These are phyloP conservation scores for Aspergillus taichungensis DNA, from an alignment of 495 filamentous ascomycete species.

Conservation along the genomic window DNA sequence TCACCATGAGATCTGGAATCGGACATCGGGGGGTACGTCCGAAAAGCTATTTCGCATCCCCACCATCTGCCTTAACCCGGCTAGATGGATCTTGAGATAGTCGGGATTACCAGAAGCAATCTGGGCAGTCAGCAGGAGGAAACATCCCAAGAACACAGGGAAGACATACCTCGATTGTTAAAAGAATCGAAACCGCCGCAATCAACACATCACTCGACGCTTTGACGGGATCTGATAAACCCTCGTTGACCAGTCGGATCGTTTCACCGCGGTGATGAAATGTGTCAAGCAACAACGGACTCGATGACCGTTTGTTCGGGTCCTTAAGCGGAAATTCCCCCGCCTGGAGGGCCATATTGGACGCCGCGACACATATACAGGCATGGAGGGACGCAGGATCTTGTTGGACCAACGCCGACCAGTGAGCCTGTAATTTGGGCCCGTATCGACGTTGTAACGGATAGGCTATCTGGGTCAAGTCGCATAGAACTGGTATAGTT, in stretches of 20 bases:
- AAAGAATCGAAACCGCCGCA: slow-evolving; percentile 34
- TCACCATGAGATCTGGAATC: slow-evolving; percentile 41
- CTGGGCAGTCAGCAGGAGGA: slow-evolving; percentile 18
- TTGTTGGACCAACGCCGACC: slow-evolving; percentile 29
- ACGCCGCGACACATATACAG: slow-evolving; percentile 35
- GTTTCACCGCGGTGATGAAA: slow-evolving; percentile 41
- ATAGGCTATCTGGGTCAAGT: slow-evolving; percentile 33
- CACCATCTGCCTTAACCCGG: slow-evolving; percentile 40
- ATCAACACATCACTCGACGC: slow-evolving; percentile 39
- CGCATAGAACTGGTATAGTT: slow-evolving; percentile 26
- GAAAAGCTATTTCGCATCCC: slow-evolving; percentile 34
- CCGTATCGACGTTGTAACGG: slow-evolving; percentile 33
- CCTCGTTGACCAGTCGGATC: slow-evolving; percentile 37
- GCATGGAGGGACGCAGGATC: slow-evolving; percentile 37
- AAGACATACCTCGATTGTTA: slow-evolving; percentile 37
- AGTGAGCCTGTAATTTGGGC: slow-evolving; percentile 32
- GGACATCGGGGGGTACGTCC: slow-evolving; percentile 32
- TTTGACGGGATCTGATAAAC: slow-evolving; percentile 33
- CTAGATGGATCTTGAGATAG: slow-evolving; percentile 39
- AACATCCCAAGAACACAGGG: not conserved
- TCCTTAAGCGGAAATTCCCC: slow-evolving; percentile 34
- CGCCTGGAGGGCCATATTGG: slow-evolving; percentile 29
- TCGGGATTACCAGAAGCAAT: slow-evolving; percentile 38
- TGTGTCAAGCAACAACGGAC: slow-evolving; percentile 32
- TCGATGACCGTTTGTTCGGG: slow-evolving; percentile 23